These are phyloP conservation scores for Meripilus lineatus DNA, from an alignment of 1,284 basidiomycete genomes.

Conservation along the genomic window DNA sequence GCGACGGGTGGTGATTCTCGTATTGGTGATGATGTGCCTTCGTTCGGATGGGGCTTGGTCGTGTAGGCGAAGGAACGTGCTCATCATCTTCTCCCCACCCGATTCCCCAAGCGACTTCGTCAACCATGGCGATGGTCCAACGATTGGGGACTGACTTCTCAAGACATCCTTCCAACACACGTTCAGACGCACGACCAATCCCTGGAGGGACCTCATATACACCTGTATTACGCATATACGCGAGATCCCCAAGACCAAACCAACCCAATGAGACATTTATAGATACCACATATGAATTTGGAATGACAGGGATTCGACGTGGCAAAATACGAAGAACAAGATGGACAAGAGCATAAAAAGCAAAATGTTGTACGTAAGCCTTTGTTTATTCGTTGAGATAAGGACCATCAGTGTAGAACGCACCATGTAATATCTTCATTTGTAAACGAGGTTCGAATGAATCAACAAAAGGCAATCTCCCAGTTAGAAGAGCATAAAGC, in stretches of 20 bases:
- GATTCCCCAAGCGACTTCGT: slow-evolving; percentile 74
- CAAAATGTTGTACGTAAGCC: slow-evolving; percentile 9
- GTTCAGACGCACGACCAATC: slow-evolving; percentile 66
- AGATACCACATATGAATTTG: too few relatives aligned
- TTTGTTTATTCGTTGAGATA: neutral
- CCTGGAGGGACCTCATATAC: slow-evolving; percentile 51
- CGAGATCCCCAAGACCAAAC: too few relatives aligned
- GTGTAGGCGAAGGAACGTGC: slow-evolving; percentile 16
- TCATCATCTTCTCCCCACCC: slow-evolving; percentile 63
- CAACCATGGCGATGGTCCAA: slow-evolving; percentile 75
- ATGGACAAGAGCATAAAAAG: too few relatives aligned
- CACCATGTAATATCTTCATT: slow-evolving; percentile 86
- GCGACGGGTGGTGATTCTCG: slow-evolving; percentile 18
- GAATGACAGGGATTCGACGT: too few relatives aligned
- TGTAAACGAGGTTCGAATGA: slow-evolving; percentile 85
- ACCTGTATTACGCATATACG: too few relatives aligned
- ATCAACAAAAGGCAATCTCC: slow-evolving; percentile 80
- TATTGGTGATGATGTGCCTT: slow-evolving; percentile 14
- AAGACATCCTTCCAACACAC: slow-evolving; percentile 73
- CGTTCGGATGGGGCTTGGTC: neutral
- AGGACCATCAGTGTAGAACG: slow-evolving; percentile 25
- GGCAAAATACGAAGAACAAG: too few relatives aligned
- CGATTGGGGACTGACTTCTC: slow-evolving; percentile 52
- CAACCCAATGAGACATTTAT: too few relatives aligned
- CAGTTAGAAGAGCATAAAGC: slow-evolving; percentile 78